phyloP scores from a whole-genome alignment of 148 eudicot genomes.

The Rheum nobile region DNA sequence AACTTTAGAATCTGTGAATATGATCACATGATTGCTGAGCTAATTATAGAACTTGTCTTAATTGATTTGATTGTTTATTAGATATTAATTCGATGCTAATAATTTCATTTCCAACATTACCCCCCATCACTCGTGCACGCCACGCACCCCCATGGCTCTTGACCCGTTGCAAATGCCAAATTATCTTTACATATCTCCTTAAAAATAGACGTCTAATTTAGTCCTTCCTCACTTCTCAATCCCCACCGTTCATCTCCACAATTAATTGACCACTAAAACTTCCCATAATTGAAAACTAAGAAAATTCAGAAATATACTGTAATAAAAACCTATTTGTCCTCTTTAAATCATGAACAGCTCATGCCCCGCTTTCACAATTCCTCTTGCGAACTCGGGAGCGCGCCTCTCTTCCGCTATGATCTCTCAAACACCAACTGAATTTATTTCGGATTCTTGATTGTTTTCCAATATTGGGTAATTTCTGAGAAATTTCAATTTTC shows the following conservation, averaged over 20 bases:
- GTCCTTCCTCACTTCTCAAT: not conserved
- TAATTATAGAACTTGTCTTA: too few species aligned
- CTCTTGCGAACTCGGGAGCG: not conserved
- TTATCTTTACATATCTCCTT: not conserved
- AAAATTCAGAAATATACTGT: not conserved
- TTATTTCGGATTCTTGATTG: not conserved
- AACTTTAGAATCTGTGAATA: too few species aligned
- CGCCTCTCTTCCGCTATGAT: not conserved
- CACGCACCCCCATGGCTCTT: not conserved
- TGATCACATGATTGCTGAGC: too few species aligned
- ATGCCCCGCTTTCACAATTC: not conserved
- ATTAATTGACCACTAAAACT: too few species aligned
- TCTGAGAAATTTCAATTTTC: not conserved
- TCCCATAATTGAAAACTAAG: not conserved
- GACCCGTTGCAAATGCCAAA: not conserved
- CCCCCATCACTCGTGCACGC: not conserved
- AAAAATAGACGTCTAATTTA: not conserved
- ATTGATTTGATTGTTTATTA: too few species aligned
- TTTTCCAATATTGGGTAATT: not conserved
- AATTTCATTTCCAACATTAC: too few species aligned
- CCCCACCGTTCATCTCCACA: not conserved
- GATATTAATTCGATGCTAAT: too few species aligned
- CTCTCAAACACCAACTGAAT: not conserved
- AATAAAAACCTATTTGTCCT: not conserved
- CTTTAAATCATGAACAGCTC: not conserved